Evolutionary conservation across 495 filamentous ascomycete genomes (phyloP).

Genomic region (Cladorrhinum samala): DNA sequence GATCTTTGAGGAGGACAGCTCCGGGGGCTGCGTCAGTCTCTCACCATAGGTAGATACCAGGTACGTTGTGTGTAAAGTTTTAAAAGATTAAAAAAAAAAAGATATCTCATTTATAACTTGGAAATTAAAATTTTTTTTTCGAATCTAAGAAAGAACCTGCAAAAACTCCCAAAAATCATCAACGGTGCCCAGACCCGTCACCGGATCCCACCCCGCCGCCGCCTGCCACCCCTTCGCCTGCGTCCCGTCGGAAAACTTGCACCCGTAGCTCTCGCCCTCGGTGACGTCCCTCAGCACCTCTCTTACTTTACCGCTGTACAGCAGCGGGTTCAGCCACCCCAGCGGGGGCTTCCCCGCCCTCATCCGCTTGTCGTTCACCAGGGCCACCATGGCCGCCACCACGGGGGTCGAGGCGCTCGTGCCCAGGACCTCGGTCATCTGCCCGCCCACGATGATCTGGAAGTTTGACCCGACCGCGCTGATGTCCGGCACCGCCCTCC

Average conservation of each 20-base stretch:
- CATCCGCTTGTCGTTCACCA: slow-evolving; percentile 36
- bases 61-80: not conserved
- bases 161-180: slow-evolving; percentile 31
- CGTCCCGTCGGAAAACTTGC: slow-evolving; percentile 23
- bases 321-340: slow-evolving; percentile 35
- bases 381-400: slow-evolving; percentile 33
- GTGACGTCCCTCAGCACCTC: slow-evolving; percentile 29
- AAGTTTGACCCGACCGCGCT: slow-evolving; percentile 35
- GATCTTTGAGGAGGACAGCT: slow-evolving; percentile 41
- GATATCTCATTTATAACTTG: too few relatives aligned
- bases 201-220: slow-evolving; percentile 30
- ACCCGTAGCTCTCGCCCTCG: slow-evolving; percentile 29
- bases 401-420: slow-evolving; percentile 39
- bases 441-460: slow-evolving; percentile 29
- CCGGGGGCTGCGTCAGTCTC: slow-evolving; percentile 29
- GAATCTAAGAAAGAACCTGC: slow-evolving; percentile 21
- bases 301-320: slow-evolving; percentile 27
- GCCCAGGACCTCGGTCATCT: slow-evolving; percentile 29
- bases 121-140: not conserved
- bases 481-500: slow-evolving; percentile 71
- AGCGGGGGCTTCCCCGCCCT: slow-evolving; percentile 32
- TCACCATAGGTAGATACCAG: not conserved
- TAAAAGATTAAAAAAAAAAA: too few relatives aligned
- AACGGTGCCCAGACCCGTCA: slow-evolving; percentile 35
- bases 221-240: slow-evolving; percentile 27